These are phyloP conservation scores for Scenedesmus sp. DNA, from an alignment of 163 green algal species.

Conservation along the genomic window DNA sequence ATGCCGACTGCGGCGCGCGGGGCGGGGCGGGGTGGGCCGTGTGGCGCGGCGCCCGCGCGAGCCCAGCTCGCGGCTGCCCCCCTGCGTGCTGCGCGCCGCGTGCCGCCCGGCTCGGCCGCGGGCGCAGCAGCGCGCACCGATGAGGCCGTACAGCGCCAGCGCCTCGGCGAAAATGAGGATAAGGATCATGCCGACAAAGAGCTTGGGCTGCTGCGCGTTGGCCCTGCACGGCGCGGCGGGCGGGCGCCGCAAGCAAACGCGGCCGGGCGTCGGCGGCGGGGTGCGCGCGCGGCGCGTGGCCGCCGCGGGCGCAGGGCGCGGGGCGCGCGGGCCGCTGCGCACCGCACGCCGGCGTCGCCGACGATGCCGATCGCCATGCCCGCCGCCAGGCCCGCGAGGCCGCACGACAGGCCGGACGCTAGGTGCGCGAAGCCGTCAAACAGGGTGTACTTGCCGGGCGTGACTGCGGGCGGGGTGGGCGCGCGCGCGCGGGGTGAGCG, in stretches of 20 bases:
- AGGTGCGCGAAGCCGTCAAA: conserved; percentile 99
- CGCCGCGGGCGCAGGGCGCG: too few relatives aligned
- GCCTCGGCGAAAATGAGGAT: conserved; percentile 99
- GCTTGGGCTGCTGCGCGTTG: conserved; percentile 99
- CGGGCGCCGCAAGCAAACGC: neutral
- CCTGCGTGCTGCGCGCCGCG: too few relatives aligned
- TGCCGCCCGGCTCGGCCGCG: too few relatives aligned
- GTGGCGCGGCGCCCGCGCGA: too few relatives aligned
- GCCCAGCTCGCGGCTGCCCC: too few relatives aligned
- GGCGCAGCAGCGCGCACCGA: conserved; percentile 68
- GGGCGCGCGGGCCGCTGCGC: too few relatives aligned
- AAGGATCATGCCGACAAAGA: conserved; percentile 99
- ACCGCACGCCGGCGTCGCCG: conserved; percentile 96
- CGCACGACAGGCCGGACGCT: conserved; percentile 93
- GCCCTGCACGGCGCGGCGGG: conserved; percentile 67
- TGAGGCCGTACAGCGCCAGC: conserved; percentile 97
- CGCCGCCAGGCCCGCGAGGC: conserved; percentile 92
- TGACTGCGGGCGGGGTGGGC: conserved; percentile 62
- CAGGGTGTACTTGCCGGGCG: conserved; percentile 84
- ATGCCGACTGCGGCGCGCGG: conserved; percentile 85
- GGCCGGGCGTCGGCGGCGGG: neutral
- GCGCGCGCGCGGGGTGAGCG: neutral
- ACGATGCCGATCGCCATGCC: conserved; percentile 99
- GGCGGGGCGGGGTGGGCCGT: too few relatives aligned
- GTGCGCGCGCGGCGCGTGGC: too few relatives aligned